Evolutionary conservation across 208 protist species (phyloP).

Genomic region (Naegleria lovaniensis): DNA sequence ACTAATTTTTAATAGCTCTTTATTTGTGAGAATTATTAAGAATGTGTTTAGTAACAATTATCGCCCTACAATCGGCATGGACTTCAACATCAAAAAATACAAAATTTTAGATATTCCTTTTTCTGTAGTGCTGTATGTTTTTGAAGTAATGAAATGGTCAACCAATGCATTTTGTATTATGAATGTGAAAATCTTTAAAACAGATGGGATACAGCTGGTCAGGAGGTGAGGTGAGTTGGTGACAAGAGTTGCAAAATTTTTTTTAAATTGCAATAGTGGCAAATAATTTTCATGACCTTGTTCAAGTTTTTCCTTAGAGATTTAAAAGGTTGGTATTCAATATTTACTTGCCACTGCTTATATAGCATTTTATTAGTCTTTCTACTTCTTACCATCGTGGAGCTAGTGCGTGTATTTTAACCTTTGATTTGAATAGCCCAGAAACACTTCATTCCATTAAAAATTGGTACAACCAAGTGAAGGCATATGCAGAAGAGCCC

Average conservation of each 20-base stretch:
- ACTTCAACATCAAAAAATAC: conserved; percentile 1
- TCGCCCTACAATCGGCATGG: not conserved
- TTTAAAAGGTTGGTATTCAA: not conserved
- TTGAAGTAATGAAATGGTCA: too few relatives aligned
- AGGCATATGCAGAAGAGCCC: not conserved
- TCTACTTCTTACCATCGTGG: not conserved
- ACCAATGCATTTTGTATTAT: not conserved
- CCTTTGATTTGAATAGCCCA: not conserved
- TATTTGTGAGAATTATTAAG: not conserved
- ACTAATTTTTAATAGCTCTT: not conserved
- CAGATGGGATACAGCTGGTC: conserved; percentile 18
- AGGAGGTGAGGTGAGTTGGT: not conserved
- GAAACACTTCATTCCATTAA: not conserved
- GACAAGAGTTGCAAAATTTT: too few relatives aligned
- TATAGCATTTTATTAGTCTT: not conserved
- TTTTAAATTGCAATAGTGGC: too few relatives aligned
- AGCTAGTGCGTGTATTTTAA: not conserved
- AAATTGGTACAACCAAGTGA: not conserved
- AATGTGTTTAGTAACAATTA: not conserved
- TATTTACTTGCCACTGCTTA: too few relatives aligned
- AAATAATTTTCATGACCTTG: too few relatives aligned
- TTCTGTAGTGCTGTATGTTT: not conserved
- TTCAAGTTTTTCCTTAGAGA: not conserved
- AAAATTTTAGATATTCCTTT: not conserved
- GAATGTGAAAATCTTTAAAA: too few relatives aligned